Percentiles rank a stretch among this genome's conserved stretches.
Conservation (phyloP, 2,329 filamentous ascomycete genomes). For the Trichoderma sp. region DNA sequence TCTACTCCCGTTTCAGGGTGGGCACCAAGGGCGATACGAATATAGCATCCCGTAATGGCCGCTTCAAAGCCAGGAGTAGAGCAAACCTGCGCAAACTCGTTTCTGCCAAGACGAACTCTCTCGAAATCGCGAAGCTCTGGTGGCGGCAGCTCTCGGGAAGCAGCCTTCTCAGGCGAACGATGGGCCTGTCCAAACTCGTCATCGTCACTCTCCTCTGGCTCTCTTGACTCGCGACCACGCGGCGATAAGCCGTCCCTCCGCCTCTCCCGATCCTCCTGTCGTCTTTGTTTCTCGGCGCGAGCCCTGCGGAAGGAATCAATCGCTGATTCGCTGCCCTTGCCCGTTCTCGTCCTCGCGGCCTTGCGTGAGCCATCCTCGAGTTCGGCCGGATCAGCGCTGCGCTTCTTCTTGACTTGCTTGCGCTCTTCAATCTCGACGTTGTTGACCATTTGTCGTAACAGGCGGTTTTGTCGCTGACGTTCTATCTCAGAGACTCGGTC, state of each 20-base stretch:
- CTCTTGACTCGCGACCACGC: conserved; percentile 44
- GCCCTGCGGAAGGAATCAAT: conserved; percentile 72
- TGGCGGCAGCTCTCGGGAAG: conserved; percentile 69
- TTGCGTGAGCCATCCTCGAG: conserved; percentile 76
- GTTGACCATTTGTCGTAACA: conserved; percentile 76
- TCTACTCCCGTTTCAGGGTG: conserved; percentile 73
- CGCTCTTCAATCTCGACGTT: conserved; percentile 67
- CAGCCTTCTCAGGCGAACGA: conserved; percentile 63
- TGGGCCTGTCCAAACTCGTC: conserved; percentile 72
- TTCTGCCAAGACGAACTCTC: conserved; percentile 79
- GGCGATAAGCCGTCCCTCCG: conserved; percentile 55
- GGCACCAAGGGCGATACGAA: conserved; percentile 79
- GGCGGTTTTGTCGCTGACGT: conserved; percentile 77
- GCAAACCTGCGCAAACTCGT: conserved; percentile 86
- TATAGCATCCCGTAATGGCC: conserved; percentile 80
- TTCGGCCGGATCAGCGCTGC: conserved; percentile 79
- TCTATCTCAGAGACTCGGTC: conserved; percentile 84
- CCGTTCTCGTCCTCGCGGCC: conserved; percentile 70
- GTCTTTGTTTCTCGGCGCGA: conserved; percentile 62
- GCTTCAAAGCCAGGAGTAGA: conserved; percentile 90
- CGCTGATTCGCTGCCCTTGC: conserved; percentile 54
- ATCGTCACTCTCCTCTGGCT: conserved; percentile 74
- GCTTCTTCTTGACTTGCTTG: conserved; percentile 62
- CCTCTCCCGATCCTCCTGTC: conserved; percentile 59
- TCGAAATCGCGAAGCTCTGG: conserved; percentile 82